These are phyloP conservation scores for Trametes meyenii DNA, from an alignment of 768 basidiomycete species.

Conservation along the genomic window DNA sequence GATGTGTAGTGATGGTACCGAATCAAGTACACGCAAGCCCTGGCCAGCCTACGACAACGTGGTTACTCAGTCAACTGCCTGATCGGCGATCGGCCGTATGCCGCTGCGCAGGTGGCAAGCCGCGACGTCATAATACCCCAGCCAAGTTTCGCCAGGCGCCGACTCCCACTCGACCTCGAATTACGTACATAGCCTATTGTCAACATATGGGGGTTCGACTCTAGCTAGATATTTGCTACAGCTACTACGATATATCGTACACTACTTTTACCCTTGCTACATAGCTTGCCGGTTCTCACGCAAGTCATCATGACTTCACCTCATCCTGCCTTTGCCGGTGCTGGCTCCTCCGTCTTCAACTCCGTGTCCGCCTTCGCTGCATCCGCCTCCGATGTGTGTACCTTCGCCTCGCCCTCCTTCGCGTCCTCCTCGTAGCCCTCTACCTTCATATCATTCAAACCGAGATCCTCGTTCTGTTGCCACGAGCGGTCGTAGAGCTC, in stretches of 20 bases:
- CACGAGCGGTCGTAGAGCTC: slow-evolving; percentile 83
- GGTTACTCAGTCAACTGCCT: neutral
- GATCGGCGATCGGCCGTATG: slow-evolving; percentile 7
- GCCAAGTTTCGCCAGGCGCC: too few species aligned
- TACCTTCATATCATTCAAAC: slow-evolving; percentile 87
- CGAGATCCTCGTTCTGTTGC: slow-evolving; percentile 94
- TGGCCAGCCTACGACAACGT: too few species aligned
- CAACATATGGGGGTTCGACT: neutral
- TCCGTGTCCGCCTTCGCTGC: too few species aligned
- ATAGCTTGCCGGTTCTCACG: neutral
- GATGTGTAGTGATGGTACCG: neutral
- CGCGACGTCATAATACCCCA: neutral
- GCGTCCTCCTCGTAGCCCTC: slow-evolving; percentile 63
- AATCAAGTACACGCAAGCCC: neutral
- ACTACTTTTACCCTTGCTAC: neutral
- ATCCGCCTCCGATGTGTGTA: too few species aligned
- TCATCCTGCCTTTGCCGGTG: slow-evolving; percentile 3
- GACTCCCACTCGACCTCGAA: neutral
- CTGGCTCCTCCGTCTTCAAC: too few species aligned
- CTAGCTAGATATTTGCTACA: slow-evolving; percentile 16
- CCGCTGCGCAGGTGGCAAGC: too few species aligned
- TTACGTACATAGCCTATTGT: too few species aligned
- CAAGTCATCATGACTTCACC: slow-evolving; percentile 5
- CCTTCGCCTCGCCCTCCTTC: slow-evolving; percentile 9
- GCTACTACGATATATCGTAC: slow-evolving; percentile 10